A percentile compares a stretch with the other conserved stretches of the same genome.
Evolutionary conservation across 1,139 yeast species (phyloP).

Genomic region (Yamadazyma oceani): DNA sequence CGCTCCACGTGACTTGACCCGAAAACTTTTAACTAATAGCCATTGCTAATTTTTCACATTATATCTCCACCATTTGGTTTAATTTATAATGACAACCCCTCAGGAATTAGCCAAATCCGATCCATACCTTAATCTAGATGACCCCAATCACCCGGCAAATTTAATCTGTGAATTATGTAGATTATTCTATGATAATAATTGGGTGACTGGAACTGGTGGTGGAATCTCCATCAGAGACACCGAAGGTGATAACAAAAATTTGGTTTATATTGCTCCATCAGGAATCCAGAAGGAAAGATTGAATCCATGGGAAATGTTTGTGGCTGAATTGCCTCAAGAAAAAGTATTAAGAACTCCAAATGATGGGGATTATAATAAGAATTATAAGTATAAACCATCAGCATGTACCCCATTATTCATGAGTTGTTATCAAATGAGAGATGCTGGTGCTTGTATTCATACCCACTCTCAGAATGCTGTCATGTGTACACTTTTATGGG

Average conservation of each 20-base stretch:
- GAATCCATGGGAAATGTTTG: slow-evolving; percentile 80
- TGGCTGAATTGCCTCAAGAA: slow-evolving; percentile 58
- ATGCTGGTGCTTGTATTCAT: slow-evolving; percentile 92
- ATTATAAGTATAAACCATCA: slow-evolving; percentile 69
- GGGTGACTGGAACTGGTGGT: slow-evolving; percentile 98
- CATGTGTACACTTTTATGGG: slow-evolving; percentile 68
- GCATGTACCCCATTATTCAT: slow-evolving; percentile 91
- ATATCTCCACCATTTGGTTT: too few relatives aligned
- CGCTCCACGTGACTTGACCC: not conserved
- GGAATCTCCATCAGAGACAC: slow-evolving; percentile 79
- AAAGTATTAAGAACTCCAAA: slow-evolving; percentile 63
- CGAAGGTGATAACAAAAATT: slow-evolving; percentile 42
- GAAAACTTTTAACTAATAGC: not conserved
- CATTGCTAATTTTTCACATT: not conserved
- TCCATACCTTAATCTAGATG: slow-evolving; percentile 22
- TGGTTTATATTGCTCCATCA: slow-evolving; percentile 83
- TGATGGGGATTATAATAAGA: slow-evolving; percentile 39
- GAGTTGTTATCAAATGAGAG: slow-evolving; percentile 68
- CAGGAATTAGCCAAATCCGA: slow-evolving; percentile 9
- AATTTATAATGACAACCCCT: not conserved
- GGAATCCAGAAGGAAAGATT: slow-evolving; percentile 94
- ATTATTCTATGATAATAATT: slow-evolving; percentile 73
- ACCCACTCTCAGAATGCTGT: slow-evolving; percentile 93
- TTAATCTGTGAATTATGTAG: slow-evolving; percentile 80
- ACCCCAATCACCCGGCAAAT: slow-evolving; percentile 79